Percentiles rank a stretch among this genome's conserved stretches.
Evolutionary conservation across 306 rosid genomes (phyloP).

Genomic region (Vachellia pachyceras): DNA sequence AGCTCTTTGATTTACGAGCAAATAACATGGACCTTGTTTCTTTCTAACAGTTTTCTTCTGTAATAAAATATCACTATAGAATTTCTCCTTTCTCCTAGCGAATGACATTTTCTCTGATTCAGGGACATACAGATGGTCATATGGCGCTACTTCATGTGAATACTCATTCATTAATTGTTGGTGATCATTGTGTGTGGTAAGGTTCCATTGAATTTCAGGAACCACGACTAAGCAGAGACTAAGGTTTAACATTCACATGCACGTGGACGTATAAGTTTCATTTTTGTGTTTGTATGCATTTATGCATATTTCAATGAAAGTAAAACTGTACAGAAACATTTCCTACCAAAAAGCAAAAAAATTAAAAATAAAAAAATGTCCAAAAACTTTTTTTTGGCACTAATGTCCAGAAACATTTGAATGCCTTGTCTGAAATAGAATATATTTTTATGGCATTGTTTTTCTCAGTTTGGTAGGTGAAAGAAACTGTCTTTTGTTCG

Average conservation of each 20-base stretch:
- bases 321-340: neutral
- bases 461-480: neutral
- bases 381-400: no score
- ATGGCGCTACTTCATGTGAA: slow-evolving; percentile 75
- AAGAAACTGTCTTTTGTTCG: neutral
- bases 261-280: slow-evolving; percentile 1
- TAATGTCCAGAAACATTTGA: no score
- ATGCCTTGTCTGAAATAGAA: slow-evolving; percentile 16
- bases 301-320: slow-evolving; percentile 22
- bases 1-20: neutral
- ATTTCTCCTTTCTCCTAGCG: slow-evolving; percentile 32
- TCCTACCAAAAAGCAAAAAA: neutral
- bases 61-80: neutral
- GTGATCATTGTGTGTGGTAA: slow-evolving; percentile 98
- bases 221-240: slow-evolving; percentile 6
- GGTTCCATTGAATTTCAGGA: slow-evolving; percentile 37
- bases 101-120: slow-evolving; percentile 35
- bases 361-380: no score
- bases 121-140: slow-evolving; percentile 99
- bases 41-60: neutral
- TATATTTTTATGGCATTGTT: slow-evolving; percentile 6
- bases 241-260: slow-evolving; percentile 1
- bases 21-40: neutral
- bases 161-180: slow-evolving; percentile 76
- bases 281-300: slow-evolving; percentile 3